Evolutionary conservation across 1,284 basidiomycete species (phyloP).

Genomic region (Apiotrichum gamsii): DNA sequence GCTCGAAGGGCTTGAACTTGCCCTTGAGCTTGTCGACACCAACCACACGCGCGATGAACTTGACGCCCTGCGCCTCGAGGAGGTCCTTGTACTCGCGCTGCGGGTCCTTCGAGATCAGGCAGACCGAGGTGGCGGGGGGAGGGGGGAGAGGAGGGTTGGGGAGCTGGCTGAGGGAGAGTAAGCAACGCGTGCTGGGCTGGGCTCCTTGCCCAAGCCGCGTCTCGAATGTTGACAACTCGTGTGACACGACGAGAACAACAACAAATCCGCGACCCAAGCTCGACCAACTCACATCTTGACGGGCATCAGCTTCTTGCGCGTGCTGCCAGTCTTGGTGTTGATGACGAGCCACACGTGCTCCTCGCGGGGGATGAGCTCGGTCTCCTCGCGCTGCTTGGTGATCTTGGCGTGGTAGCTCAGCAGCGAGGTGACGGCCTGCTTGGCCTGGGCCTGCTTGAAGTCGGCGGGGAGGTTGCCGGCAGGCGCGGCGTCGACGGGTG

Average conservation of each 20-base stretch:
- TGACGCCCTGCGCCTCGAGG: slow-evolving; percentile 66
- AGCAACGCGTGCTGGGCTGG: too few relatives aligned
- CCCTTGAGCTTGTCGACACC: slow-evolving; percentile 82
- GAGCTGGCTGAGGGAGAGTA: slow-evolving; percentile 55
- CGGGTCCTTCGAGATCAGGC: slow-evolving; percentile 91
- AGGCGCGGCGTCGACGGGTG: slow-evolving; percentile 13
- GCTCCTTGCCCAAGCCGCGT: too few relatives aligned
- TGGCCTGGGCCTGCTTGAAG: slow-evolving; percentile 65
- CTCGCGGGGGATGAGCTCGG: slow-evolving; percentile 72
- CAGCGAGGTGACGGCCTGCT: slow-evolving; percentile 69
- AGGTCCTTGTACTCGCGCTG: slow-evolving; percentile 94
- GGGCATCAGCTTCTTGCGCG: slow-evolving; percentile 72
- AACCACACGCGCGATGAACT: slow-evolving; percentile 87
- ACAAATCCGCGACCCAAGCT: background rate
- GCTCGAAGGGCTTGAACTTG: slow-evolving; percentile 90
- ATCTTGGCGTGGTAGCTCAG: slow-evolving; percentile 61
- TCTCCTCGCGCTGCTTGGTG: slow-evolving; percentile 60
- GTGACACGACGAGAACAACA: too few relatives aligned
- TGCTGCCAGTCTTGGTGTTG: slow-evolving; percentile 70
- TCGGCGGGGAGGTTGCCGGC: slow-evolving; percentile 24
- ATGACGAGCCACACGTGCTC: slow-evolving; percentile 80
- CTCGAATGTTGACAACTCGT: too few relatives aligned
- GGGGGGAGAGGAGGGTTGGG: slow-evolving; percentile 63
- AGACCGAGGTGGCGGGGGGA: slow-evolving; percentile 74
- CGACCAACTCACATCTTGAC: slow-evolving; percentile 64